These are phyloP conservation scores for Fusarium sp. DNA, from an alignment of 2,329 filamentous ascomycete genomes.

Conservation along the genomic window DNA sequence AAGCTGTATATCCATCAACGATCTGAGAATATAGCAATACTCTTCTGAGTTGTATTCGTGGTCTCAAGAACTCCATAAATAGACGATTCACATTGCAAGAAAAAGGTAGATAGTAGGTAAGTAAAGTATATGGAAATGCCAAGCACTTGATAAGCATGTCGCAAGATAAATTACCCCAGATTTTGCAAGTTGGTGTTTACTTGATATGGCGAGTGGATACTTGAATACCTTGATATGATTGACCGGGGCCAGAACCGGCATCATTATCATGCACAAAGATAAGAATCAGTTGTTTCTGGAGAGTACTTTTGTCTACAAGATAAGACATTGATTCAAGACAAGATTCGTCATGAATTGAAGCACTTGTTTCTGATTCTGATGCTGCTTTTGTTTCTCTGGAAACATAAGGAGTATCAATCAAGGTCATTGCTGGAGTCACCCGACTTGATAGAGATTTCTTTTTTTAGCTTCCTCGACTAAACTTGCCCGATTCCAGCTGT, in stretches of 20 bases:
- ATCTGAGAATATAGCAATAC: no score
- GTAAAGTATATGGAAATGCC: neutral
- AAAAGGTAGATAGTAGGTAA: no score
- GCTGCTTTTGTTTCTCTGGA: neutral
- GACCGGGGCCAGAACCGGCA: slow-evolving; percentile 13
- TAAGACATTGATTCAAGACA: neutral
- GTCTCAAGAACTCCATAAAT: no score
- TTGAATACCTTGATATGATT: slow-evolving; percentile 26
- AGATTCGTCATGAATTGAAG: no score
- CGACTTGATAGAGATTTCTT: slow-evolving; percentile 17
- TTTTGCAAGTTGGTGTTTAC: slow-evolving; percentile 28
- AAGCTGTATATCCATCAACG: no score
- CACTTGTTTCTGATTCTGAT: neutral
- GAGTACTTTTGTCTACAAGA: neutral
- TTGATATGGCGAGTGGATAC: slow-evolving; percentile 35
- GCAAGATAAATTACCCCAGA: slow-evolving; percentile 26
- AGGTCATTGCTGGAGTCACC: slow-evolving; percentile 22
- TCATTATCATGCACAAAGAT: slow-evolving; percentile 26
- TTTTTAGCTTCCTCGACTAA: slow-evolving; percentile 27
- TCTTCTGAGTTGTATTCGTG: no score
- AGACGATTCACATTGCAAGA: no score
- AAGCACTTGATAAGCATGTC: slow-evolving; percentile 16
- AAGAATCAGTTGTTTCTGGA: neutral
- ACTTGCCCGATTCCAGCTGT: slow-evolving; percentile 12
- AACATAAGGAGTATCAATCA: neutral